Evolutionary conservation across 2,329 filamentous ascomycete species (phyloP).

Genomic region (Pyrenophora graminea): DNA sequence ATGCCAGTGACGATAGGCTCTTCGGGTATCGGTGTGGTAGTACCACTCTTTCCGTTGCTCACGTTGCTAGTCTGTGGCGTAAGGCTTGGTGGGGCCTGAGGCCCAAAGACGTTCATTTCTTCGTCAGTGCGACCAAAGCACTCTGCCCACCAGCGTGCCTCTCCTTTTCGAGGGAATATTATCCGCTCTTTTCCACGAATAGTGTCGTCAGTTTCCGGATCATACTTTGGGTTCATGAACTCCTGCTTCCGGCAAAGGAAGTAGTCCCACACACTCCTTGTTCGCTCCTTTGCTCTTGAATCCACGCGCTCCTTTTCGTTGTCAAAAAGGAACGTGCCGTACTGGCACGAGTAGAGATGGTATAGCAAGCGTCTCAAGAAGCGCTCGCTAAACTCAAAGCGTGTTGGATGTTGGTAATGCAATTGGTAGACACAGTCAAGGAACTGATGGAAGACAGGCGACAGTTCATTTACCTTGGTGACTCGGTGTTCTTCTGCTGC

Average conservation of each 20-base stretch:
- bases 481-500: constrained; percentile 64
- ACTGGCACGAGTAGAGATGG: constrained; percentile 94
- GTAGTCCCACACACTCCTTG: constrained; percentile 92
- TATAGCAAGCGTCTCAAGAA: constrained; percentile 89
- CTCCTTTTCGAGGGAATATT: constrained; percentile 74
- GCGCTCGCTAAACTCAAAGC: constrained; percentile 95
- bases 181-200: constrained; percentile 79
- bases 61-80: constrained; percentile 36
- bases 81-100: constrained; percentile 30
- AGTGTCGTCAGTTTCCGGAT: constrained; percentile 75
- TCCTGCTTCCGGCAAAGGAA: constrained; percentile 80
- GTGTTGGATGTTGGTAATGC: constrained; percentile 78
- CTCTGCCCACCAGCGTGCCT: constrained; percentile 93
- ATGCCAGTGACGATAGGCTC: constrained; percentile 43
- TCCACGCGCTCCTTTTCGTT: constrained; percentile 86
- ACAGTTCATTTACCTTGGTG: constrained; percentile 86
- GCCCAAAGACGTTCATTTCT: constrained; percentile 78
- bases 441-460: constrained; percentile 97
- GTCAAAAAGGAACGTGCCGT: constrained; percentile 95
- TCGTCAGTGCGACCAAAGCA: constrained; percentile 82
- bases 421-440: constrained; percentile 93
- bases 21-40: constrained; percentile 32
- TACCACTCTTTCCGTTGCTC: constrained; percentile 30
- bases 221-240: constrained; percentile 82
- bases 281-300: constrained; percentile 68